Conservation (phyloP, 2,329 filamentous ascomycete genomes). For the Fusarium ramigenum region DNA sequence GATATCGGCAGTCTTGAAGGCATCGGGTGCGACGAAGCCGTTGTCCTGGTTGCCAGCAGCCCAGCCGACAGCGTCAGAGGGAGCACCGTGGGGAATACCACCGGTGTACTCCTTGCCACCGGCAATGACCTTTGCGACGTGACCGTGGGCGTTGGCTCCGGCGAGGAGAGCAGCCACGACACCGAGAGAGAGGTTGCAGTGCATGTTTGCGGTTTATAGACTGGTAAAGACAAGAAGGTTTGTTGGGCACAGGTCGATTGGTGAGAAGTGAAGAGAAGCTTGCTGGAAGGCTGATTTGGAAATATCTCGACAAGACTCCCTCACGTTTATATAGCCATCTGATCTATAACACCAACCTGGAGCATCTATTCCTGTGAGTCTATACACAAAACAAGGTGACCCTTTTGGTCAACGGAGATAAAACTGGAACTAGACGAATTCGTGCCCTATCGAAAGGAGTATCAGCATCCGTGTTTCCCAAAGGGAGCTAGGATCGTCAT, state of each 20-base stretch:
- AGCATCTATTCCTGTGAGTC: neutral
- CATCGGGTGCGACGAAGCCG: conserved; percentile 57
- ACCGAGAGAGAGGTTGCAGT: conserved; percentile 19
- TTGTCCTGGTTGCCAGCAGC: conserved; percentile 50
- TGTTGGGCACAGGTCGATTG: neutral
- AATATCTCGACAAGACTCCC: neutral
- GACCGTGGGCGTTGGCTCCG: conserved; percentile 45
- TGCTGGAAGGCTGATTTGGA: conserved; percentile 1
- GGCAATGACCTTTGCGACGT: conserved; percentile 41
- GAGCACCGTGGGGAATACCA: conserved; percentile 42
- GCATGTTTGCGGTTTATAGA: conserved; percentile 9
- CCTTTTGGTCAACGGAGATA: conserved; percentile 27
- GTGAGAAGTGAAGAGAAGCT: conserved; percentile 1
- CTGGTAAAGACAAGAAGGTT: neutral
- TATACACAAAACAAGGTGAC: conserved; percentile 9
- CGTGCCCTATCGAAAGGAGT: conserved; percentile 23
- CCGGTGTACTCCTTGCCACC: conserved; percentile 46
- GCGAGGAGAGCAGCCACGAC: conserved; percentile 38
- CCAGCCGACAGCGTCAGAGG: conserved; percentile 48
- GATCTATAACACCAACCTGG: neutral
- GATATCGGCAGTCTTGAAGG: conserved; percentile 53
- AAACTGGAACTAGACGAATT: conserved; percentile 19
- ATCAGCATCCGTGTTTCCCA: conserved; percentile 18
- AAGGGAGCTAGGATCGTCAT: conserved; percentile 13
- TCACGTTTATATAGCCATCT: conserved; percentile 16